Evolutionary conservation across 164 flowering plant species (phyloP).

Genomic region (Kalanchoe fedtschenkoi): DNA sequence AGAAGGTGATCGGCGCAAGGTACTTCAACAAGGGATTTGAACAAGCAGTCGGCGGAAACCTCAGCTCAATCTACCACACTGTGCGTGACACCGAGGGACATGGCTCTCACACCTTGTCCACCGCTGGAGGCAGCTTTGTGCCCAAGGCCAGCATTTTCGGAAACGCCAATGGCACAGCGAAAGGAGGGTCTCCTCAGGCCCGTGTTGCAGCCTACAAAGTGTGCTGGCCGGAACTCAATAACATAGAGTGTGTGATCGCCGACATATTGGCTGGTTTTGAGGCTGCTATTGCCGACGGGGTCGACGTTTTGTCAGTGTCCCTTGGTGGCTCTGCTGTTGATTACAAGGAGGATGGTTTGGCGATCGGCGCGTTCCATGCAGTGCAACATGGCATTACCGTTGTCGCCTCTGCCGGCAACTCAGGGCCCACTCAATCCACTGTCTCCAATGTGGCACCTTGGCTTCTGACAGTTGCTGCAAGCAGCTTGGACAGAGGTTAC

Average conservation of each 20-base stretch:
- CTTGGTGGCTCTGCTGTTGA: background rate
- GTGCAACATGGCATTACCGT: conserved; percentile 11
- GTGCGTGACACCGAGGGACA: conserved; percentile 3
- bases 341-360: background rate
- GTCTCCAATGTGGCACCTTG: conserved; percentile 14
- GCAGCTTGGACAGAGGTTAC: conserved; percentile 4
- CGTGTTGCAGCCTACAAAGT: conserved; percentile 8
- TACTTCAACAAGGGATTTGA: conserved; percentile 8
- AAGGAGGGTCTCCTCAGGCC: conserved; percentile 8
- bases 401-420: conserved; percentile 16
- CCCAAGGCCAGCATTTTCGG: background rate
- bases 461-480: conserved; percentile 21
- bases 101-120: conserved; percentile 7
- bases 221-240: no score
- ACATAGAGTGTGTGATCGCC: background rate
- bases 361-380: conserved; percentile 21
- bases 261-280: conserved; percentile 15
- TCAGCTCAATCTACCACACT: background rate
- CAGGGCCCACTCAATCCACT: conserved; percentile 1
- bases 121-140: conserved; percentile 7
- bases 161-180: conserved; percentile 4
- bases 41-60: background rate
- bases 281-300: conserved; percentile 15
- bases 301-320: conserved; percentile 15
- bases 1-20: background rate